Evolutionary conservation across 257 asterid species (phyloP).

Genomic region (Nicotiana otophora): DNA sequence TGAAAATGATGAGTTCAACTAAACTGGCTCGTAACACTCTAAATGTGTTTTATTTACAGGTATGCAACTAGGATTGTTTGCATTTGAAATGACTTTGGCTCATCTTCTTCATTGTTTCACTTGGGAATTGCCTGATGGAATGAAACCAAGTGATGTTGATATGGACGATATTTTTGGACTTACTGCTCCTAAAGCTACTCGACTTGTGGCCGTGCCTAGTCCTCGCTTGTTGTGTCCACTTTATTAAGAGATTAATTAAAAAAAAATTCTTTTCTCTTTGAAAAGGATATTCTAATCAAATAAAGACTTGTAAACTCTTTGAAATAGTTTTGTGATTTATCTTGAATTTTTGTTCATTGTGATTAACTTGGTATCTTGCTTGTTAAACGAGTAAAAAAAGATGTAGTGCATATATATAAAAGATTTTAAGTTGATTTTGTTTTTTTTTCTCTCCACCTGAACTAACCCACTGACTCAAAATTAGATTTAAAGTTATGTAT

Average conservation of each 20-base stretch:
- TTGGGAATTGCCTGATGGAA: conserved; percentile 42
- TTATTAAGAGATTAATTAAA: neutral
- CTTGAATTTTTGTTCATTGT: neutral
- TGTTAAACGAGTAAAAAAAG: too few species aligned
- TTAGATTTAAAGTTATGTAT: too few species aligned
- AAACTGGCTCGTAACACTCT: neutral
- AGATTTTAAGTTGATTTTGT: too few species aligned
- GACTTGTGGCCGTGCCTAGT: conserved; percentile 34
- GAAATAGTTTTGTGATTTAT: neutral
- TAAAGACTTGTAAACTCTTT: neutral
- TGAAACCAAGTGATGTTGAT: conserved; percentile 32
- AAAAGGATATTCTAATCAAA: neutral
- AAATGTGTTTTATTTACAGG: neutral
- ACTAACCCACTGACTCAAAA: too few species aligned
- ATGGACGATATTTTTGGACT: conserved; percentile 46
- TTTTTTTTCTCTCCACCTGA: too few species aligned
- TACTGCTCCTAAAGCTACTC: conserved; percentile 31
- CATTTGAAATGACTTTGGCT: conserved; percentile 37
- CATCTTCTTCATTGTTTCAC: conserved; percentile 40
- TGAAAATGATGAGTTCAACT: neutral
- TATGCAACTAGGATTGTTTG: conserved; percentile 39
- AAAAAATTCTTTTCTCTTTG: neutral
- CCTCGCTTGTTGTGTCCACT: conserved; percentile 35
- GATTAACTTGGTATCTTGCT: neutral
- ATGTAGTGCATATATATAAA: too few species aligned